phyloP scores from a whole-genome alignment of 495 filamentous ascomycete genomes.

The Cercophora sp. region DNA sequence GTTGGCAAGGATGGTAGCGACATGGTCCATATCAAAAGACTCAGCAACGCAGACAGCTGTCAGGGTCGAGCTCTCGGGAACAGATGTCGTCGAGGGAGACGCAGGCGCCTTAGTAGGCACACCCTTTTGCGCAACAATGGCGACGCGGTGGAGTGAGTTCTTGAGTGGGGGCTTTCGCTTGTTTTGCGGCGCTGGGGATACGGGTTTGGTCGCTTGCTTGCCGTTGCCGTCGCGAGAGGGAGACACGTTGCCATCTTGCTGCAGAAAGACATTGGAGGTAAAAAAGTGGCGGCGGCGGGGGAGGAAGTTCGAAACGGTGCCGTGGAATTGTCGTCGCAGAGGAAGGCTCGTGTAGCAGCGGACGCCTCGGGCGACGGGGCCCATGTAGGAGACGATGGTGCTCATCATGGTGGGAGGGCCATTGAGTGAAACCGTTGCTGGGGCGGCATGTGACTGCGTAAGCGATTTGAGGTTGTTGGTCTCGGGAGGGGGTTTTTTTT shows the following conservation, averaged over 20 bases:
- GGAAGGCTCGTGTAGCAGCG: constrained; percentile 8
- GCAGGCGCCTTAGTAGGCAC: constrained; percentile 16
- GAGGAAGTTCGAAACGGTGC: constrained; percentile 13
- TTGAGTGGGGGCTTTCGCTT: constrained; percentile 44
- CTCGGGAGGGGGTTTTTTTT: neutral
- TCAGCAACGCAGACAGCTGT: constrained; percentile 83
- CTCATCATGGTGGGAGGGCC: constrained; percentile 25
- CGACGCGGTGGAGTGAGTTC: constrained; percentile 41
- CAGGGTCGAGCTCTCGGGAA: constrained; percentile 52
- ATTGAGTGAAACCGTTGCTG: constrained; percentile 13
- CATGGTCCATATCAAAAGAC: constrained; percentile 73
- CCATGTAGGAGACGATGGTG: constrained; percentile 18
- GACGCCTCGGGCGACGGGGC: constrained; percentile 11
- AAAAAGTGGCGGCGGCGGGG: constrained; percentile 39
- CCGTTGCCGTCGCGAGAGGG: constrained; percentile 7
- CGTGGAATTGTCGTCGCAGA: constrained; percentile 25
- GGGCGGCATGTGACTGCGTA: neutral
- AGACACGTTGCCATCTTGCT: constrained; percentile 23
- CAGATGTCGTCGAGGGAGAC: neutral
- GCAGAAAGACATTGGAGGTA: constrained; percentile 37
- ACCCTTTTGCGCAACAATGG: constrained; percentile 39
- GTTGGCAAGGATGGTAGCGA: constrained; percentile 63
- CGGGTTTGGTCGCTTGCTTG: constrained; percentile 4
- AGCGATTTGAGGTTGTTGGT: neutral
- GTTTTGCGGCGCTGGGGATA: constrained; percentile 19